phyloP scores from a whole-genome alignment of 331 rosid genomes.

The Dryas integrifolia region DNA sequence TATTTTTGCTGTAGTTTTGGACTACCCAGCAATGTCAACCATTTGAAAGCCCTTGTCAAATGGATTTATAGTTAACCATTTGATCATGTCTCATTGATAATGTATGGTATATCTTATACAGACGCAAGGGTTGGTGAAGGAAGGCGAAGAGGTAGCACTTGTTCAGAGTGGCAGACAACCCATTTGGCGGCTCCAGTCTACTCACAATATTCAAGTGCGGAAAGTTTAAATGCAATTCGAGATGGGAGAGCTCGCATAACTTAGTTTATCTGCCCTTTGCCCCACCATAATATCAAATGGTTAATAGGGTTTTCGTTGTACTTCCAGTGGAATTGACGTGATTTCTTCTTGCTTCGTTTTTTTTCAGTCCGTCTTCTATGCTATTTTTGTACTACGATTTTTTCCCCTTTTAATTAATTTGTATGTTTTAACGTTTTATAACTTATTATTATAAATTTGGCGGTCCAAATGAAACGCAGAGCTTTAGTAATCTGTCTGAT shows the following conservation, averaged over 20 bases:
- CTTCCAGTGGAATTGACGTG: not conserved
- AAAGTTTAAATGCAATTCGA: constrained; percentile 39
- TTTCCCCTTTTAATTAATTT: not conserved
- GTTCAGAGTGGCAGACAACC: constrained; percentile 98
- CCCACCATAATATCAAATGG: not conserved
- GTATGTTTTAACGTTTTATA: not conserved
- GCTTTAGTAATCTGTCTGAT: not conserved
- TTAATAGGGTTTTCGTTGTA: constrained; percentile 11
- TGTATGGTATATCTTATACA: constrained; percentile 30
- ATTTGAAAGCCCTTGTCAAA: not conserved
- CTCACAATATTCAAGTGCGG: constrained; percentile 94
- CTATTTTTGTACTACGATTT: constrained; percentile 3
- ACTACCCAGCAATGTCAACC: not conserved
- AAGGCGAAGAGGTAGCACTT: constrained; percentile 93
- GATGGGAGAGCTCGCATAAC: not conserved
- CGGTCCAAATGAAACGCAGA: not conserved
- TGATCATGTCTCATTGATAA: not conserved
- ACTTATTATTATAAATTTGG: not conserved
- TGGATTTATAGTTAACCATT: not conserved
- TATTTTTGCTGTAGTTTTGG: not conserved
- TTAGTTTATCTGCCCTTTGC: constrained; percentile 15
- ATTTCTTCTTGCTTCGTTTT: not conserved
- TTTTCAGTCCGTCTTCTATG: not conserved
- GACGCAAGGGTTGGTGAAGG: constrained; percentile 90
- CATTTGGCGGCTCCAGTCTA: constrained; percentile 94